A percentile compares a stretch with the other conserved stretches of the same genome.
phyloP scores from a whole-genome alignment of 768 basidiomycete species.

The Fibroporia radiculosa region DNA sequence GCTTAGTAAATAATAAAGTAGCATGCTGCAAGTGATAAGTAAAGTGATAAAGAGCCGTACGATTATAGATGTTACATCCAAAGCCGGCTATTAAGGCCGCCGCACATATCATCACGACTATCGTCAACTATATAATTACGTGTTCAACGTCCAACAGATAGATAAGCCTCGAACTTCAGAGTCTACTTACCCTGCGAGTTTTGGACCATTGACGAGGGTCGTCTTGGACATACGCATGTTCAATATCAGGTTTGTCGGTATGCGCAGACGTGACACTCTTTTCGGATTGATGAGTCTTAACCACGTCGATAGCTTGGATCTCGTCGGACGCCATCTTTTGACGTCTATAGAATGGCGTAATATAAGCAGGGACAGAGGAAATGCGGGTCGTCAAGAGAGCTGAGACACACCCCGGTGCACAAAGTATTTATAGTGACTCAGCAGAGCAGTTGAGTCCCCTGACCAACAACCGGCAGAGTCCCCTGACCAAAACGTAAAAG shows the following conservation, averaged over 20 bases:
- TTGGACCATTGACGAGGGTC: conserved; percentile 21
- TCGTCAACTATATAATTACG: conserved; percentile 22
- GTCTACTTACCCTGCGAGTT: conserved; percentile 15
- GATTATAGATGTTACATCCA: conserved; percentile 54
- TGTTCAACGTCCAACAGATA: neutral
- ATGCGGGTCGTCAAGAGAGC: too few species aligned
- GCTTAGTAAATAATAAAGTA: neutral
- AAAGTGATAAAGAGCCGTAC: conserved; percentile 23
- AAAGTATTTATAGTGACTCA: too few species aligned
- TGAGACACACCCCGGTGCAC: too few species aligned
- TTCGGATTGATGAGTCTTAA: too few species aligned
- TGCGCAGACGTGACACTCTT: too few species aligned
- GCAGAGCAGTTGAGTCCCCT: too few species aligned
- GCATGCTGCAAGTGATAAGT: neutral
- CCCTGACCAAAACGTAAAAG: too few species aligned
- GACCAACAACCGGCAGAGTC: too few species aligned
- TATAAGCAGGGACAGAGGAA: too few species aligned
- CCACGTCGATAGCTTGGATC: too few species aligned
- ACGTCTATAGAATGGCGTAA: too few species aligned
- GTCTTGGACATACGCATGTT: conserved; percentile 18
- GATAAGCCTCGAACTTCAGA: neutral
- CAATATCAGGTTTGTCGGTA: conserved; percentile 18
- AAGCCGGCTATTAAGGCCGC: conserved; percentile 55
- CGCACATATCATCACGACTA: conserved; percentile 38
- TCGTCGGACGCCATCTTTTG: too few species aligned